Percentiles rank a stretch among this genome's conserved stretches.
Evolutionary conservation across 495 filamentous ascomycete species (phyloP).

Genomic region (Trypethelium eluteriae): DNA sequence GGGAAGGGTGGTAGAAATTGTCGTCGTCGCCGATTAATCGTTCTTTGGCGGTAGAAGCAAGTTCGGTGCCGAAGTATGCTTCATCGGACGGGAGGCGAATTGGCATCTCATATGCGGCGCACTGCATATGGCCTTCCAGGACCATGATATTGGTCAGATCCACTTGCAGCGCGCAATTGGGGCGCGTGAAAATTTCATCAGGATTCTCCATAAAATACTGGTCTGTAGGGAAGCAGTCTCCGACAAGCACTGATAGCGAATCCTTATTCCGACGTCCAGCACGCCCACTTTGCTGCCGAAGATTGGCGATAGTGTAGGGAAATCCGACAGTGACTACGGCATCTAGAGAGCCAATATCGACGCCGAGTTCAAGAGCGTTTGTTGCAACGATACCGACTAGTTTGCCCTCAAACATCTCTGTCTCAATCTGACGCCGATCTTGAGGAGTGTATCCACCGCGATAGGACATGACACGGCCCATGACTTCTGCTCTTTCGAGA

Average conservation of each 20-base stretch:
- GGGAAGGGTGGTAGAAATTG: slow-evolving; percentile 84
- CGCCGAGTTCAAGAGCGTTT: slow-evolving; percentile 83
- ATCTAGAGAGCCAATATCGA: slow-evolving; percentile 93
- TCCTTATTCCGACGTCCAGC: slow-evolving; percentile 91
- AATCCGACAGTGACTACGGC: slow-evolving; percentile 92
- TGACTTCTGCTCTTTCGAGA: slow-evolving; percentile 66
- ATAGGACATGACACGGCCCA: slow-evolving; percentile 84
- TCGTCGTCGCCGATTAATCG: slow-evolving; percentile 63
- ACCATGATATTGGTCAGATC: slow-evolving; percentile 88
- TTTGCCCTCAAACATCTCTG: slow-evolving; percentile 94
- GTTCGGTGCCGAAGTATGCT: slow-evolving; percentile 69
- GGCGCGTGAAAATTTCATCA: slow-evolving; percentile 89
- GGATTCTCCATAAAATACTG: slow-evolving; percentile 97
- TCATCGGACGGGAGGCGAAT: slow-evolving; percentile 69
- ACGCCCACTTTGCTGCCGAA: slow-evolving; percentile 89
- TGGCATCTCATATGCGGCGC: slow-evolving; percentile 91
- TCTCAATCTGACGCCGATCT: slow-evolving; percentile 83
- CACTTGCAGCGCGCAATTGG: slow-evolving; percentile 80
- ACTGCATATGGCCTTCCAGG: slow-evolving; percentile 89
- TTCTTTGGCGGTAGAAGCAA: slow-evolving; percentile 63
- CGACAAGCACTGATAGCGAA: slow-evolving; percentile 81
- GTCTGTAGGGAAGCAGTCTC: slow-evolving; percentile 86
- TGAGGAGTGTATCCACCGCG: slow-evolving; percentile 93
- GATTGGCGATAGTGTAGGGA: slow-evolving; percentile 87
- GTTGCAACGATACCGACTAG: slow-evolving; percentile 91